Evolutionary conservation across 192 early-diverging fungal species (phyloP), one percentile per base, ranked within the genome.

Genomic region (Mortierella antarctica): DNA sequence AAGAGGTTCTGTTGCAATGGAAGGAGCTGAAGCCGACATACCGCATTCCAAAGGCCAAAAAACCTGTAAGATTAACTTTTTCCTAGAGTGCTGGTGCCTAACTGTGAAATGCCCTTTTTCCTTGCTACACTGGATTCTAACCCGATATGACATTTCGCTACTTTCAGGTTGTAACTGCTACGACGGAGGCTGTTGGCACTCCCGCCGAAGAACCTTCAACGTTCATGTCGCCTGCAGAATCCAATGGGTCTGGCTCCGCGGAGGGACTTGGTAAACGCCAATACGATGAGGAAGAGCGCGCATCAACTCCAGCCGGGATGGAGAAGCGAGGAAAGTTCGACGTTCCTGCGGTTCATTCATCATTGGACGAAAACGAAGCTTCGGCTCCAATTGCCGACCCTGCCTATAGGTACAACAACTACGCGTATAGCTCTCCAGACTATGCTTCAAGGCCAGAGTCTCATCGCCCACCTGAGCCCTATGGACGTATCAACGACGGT

Each of bases 11-110:
- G 23, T 74, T 58, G 0, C 78, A 86, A 18, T 91, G 90, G 90
- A 71, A 82, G 15, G 62, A 80, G 15, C 58, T 91, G 6, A 88
- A 88, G 67, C 79, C 82, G 20, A 77, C 84, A 2, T 91, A 89
- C 59, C 78, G 87, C n/a, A 91, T 91, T 57, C 90, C 90, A 21
- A 80, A 80, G 31, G 77, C 77, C 1, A 91, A 91, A 53, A 77
- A 85, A 46, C 59, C 67, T 17, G 83, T 86, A 77, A 62, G 74
- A 59, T 13, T 42, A 10, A 13, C 15, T 2, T 59, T 14, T 62
- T 2, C 20, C 3, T 17, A 41, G 7, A 55, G 39, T 12, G 8
- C 10, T 11, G 54, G 15, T 45, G 9, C 41, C 15, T 62, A 13
- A 17, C 53, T 60, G 5, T 12, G 49, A 45, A 66, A 17, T 20